These are phyloP conservation scores for Sinapis alba DNA, from an alignment of 441 rosid genomes.

Conservation along the genomic window DNA sequence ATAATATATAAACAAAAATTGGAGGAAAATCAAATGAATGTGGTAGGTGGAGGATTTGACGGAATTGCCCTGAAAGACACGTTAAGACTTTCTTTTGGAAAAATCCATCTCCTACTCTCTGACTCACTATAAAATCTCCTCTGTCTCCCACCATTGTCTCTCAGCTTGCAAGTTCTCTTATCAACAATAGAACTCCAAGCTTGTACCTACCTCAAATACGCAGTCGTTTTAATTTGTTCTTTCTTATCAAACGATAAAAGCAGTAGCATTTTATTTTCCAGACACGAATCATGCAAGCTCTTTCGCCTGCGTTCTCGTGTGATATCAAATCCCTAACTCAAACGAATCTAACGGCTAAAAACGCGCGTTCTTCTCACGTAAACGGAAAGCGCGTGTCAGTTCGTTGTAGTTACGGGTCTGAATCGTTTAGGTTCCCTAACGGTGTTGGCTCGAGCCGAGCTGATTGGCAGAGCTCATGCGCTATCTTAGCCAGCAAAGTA, in stretches of 20 bases:
- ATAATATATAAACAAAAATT: neutral
- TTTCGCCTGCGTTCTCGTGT: conserved; percentile 41
- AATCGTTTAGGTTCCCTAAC: conserved; percentile 57
- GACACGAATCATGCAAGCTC: conserved; percentile 48
- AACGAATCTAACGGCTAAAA: conserved; percentile 35
- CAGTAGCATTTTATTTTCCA: neutral
- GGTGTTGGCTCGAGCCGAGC: conserved; percentile 63
- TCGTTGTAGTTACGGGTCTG: conserved; percentile 56
- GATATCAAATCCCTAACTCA: conserved; percentile 42
- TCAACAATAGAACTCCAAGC: conserved; percentile 66
- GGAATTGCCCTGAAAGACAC: conserved; percentile 42
- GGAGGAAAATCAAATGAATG: conserved; percentile 26
- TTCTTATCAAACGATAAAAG: neutral
- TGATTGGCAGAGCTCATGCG: conserved; percentile 96
- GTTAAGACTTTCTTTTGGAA: conserved; percentile 25
- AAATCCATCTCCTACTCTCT: neutral
- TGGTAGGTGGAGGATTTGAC: conserved; percentile 71
- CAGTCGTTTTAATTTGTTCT: conserved; percentile 9
- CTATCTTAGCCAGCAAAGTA: conserved; percentile 81
- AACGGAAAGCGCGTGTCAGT: conserved; percentile 16
- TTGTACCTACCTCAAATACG: conserved; percentile 14
- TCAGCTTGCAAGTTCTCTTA: conserved; percentile 91
- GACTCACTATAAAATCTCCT: conserved; percentile 48
- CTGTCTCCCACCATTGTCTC: conserved; percentile 8
- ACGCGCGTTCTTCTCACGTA: conserved; percentile 26